Conservation (phyloP, 306 rosid genomes). For the Cercis canadensis region DNA sequence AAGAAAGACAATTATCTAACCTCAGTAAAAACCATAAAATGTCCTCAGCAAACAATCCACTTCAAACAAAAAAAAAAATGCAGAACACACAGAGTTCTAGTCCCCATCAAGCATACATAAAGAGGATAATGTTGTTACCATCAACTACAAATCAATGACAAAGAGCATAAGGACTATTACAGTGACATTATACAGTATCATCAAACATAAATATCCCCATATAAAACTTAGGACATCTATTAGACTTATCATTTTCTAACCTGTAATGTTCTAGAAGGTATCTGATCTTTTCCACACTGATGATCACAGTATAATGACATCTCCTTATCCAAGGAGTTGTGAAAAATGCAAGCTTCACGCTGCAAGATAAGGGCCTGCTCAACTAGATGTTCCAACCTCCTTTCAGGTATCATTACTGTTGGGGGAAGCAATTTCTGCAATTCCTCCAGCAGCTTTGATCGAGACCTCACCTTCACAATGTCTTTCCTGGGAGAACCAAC, state of each 20-base stretch:
- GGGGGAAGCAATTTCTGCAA: conserved; percentile 94
- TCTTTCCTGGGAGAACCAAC: conserved; percentile 48
- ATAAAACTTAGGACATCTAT: conserved; percentile 15
- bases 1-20: neutral
- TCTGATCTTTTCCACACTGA: conserved; percentile 84
- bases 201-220: conserved; percentile 11
- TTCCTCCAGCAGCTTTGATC: conserved; percentile 79
- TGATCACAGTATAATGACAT: conserved; percentile 95
- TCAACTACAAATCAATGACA: conserved; percentile 15
- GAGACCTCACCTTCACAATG: conserved; percentile 55
- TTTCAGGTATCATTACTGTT: conserved; percentile 87
- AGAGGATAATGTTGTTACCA: conserved; percentile 7
- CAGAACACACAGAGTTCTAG: conserved; percentile 17
- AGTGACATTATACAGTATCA: neutral
- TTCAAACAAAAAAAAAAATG: neutral
- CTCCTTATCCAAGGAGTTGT: conserved; percentile 82
- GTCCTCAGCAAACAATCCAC: neutral
- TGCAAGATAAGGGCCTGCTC: conserved; percentile 95
- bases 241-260: conserved; percentile 54
- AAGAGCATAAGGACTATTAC: conserved; percentile 7
- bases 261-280: conserved; percentile 92
- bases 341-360: conserved; percentile 86
- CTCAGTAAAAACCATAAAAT: conserved; percentile 4
- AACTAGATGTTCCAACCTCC: conserved; percentile 91
- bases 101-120: conserved; percentile 5